Base-by-base conservation (phyloP, 1,139 yeast genomes). In the Diutina sp. region DNA sequence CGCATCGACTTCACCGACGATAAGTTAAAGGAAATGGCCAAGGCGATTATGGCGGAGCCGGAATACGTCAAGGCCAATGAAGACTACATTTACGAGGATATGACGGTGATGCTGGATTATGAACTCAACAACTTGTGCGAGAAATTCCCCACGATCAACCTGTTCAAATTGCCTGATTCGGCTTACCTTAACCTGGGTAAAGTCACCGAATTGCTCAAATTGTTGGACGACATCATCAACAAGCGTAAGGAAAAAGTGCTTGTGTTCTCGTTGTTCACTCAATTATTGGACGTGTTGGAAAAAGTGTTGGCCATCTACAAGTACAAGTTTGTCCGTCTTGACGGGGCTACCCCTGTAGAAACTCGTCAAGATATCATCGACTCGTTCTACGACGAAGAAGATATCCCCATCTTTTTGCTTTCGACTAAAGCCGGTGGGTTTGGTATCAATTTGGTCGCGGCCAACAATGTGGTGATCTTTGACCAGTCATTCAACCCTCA, bases 341-440 rank as follows among this genome's bases (percentile, higher is more conserved):
- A 93, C 66, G 99, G 99, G n/a, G 80, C 80, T 56, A 93, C 99
- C 0, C 80, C 90, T 6, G 99, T 93, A 56, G 97, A 93, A 60
- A 84, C 88, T 47, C 81, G 99, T 65, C 99, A 93, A 69, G 91
- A 89, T 59, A 74, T 93, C 64, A 93, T 93, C 63, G 98, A 91
- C 71, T 83, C 82, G 62, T 93, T 89, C 67, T 86, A 90, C 67
- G 91, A 87, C 30, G 96, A 91, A 61, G 79, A 80, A 0, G 78
- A 84, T 3, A 88, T 93, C 60, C 95, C 96, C 0, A 87, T 93
- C 6, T 93, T 93, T 65, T 75, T 93, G 57, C 74, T 93, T 51
- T 88, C 97, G 9, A 93, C 99, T 3, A 90, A 89, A 67, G 99
- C 99, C 0, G 99, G 99, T 65, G 99, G 99, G 1, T 93, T 93